Evolutionary conservation across 352 stramenopile species (phyloP).

Genomic region (Saprolegnia parasitica): DNA sequence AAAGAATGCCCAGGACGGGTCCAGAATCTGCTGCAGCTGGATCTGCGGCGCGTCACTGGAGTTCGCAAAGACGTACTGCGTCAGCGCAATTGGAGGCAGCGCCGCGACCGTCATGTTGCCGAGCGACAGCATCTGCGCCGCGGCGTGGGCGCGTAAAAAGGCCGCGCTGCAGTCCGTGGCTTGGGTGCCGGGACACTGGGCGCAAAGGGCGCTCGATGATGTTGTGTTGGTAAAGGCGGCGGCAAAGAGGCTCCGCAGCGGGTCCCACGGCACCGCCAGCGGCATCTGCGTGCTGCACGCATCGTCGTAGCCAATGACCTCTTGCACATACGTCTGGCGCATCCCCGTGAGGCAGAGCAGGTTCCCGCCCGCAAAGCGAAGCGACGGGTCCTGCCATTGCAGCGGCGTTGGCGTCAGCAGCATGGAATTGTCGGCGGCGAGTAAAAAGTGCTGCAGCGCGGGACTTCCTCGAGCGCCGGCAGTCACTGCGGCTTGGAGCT

Average conservation of each 20-base stretch:
- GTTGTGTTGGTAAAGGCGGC: neutral
- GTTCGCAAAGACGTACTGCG: neutral
- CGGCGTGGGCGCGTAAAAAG: neutral
- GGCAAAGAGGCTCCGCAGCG: neutral
- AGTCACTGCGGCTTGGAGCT: neutral
- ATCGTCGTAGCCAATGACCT: neutral
- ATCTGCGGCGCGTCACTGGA: neutral
- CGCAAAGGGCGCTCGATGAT: neutral
- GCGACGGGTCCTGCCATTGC: neutral
- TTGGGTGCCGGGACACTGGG: neutral
- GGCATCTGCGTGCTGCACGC: neutral
- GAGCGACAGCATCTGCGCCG: neutral
- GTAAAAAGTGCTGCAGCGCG: neutral
- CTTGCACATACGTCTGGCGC: neutral
- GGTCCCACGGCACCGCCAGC: neutral
- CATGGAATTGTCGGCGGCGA: neutral
- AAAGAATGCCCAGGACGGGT: constrained; percentile 13
- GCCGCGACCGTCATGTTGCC: neutral
- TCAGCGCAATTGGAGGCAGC: neutral
- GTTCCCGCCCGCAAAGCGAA: neutral
- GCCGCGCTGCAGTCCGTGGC: neutral
- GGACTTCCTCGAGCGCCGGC: neutral
- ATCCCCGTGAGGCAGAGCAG: neutral
- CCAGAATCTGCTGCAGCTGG: neutral
- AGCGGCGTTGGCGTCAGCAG: neutral